phyloP scores from a whole-genome alignment of 2,329 filamentous ascomycete genomes.

The Pyrenophora teres region DNA sequence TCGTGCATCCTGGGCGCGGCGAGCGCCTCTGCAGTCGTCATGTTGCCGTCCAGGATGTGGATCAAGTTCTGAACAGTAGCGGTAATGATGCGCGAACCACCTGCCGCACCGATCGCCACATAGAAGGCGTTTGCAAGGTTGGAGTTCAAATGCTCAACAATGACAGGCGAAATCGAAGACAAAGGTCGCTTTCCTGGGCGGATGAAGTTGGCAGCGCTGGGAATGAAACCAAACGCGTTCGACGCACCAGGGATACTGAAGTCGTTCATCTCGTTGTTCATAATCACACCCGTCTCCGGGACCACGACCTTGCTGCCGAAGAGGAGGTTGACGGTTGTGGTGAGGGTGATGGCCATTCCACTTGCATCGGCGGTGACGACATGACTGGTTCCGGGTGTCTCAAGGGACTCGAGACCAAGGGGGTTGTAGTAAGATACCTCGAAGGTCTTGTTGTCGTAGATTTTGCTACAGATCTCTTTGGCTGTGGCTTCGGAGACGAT shows the following conservation, averaged over 20 bases:
- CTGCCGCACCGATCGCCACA: constrained; percentile 74
- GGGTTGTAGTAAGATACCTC: constrained; percentile 78
- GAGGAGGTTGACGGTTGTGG: constrained; percentile 84
- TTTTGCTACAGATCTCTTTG: constrained; percentile 64
- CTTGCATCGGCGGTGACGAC: constrained; percentile 71
- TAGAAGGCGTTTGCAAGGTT: constrained; percentile 55
- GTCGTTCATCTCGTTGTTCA: constrained; percentile 59
- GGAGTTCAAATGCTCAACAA: constrained; percentile 69
- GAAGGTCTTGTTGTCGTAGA: constrained; percentile 73
- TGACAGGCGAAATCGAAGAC: constrained; percentile 79
- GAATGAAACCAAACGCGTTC: constrained; percentile 86
- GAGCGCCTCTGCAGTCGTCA: constrained; percentile 66
- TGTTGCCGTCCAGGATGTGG: constrained; percentile 69
- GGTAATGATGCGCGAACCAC: constrained; percentile 83
- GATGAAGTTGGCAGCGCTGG: constrained; percentile 80
- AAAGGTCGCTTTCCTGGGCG: constrained; percentile 79
- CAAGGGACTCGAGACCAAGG: constrained; percentile 64
- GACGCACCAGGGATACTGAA: constrained; percentile 79
- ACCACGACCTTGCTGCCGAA: constrained; percentile 82
- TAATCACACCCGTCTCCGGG: constrained; percentile 79
- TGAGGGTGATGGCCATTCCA: constrained; percentile 79
- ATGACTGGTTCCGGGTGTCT: constrained; percentile 76
- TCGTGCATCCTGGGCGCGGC: constrained; percentile 74
- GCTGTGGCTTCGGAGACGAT: constrained; percentile 70
- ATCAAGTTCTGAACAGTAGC: constrained; percentile 75